A percentile compares a stretch with the other conserved stretches of the same genome.
These are phyloP conservation scores for Globisporangium cederbergense DNA, from an alignment of 352 stramenopile species.

Conservation along the genomic window DNA sequence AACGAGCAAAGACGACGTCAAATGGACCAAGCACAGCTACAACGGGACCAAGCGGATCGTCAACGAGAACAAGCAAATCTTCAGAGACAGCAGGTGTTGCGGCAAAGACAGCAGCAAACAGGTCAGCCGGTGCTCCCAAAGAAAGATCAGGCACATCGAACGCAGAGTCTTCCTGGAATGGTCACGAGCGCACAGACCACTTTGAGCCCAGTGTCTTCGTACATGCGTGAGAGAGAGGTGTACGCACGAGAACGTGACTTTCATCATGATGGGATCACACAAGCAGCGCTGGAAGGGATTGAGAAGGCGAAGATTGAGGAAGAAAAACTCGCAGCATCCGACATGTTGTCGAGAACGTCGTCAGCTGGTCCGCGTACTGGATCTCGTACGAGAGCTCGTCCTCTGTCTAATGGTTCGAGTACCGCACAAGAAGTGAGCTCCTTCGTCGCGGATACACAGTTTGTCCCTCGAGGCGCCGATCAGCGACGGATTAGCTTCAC, in stretches of 20 bases:
- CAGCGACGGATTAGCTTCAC: conserved; percentile 14
- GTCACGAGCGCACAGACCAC: background rate
- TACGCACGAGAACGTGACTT: conserved; percentile 14
- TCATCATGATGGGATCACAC: conserved; percentile 11
- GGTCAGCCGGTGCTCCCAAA: background rate
- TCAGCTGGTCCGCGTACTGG: background rate
- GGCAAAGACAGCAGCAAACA: background rate
- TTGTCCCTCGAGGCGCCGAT: background rate
- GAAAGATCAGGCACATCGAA: background rate
- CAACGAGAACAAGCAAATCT: conserved; percentile 4
- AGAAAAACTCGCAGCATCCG: background rate
- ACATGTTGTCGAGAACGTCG: background rate
- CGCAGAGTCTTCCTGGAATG: background rate
- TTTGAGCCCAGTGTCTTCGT: conserved; percentile 7
- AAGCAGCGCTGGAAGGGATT: conserved; percentile 13
- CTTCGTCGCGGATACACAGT: conserved; percentile 5
- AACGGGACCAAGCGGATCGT: background rate
- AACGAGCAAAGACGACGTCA: background rate
- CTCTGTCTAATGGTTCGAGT: conserved; percentile 6
- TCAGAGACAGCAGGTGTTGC: background rate
- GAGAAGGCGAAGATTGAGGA: conserved; percentile 12
- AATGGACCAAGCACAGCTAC: background rate
- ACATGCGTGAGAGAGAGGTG: conserved; percentile 13
- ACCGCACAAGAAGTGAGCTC: background rate
- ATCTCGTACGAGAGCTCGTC: conserved; percentile 5